Base-by-base conservation (phyloP, 306 rosid species). In the Ziziphus jujuba region DNA sequence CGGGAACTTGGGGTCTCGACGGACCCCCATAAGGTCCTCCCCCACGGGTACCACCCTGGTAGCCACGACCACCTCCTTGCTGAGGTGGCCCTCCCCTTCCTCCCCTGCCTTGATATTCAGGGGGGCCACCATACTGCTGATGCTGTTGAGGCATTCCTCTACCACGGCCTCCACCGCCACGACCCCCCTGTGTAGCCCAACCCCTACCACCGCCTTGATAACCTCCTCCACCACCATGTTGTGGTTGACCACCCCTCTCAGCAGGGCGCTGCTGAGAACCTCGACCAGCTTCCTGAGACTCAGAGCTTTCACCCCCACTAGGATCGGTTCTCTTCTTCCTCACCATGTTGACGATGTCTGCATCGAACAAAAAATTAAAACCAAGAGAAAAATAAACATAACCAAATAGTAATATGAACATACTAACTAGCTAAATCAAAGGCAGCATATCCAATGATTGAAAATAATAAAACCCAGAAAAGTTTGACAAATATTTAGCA, bases 81-180 rank as follows among this genome's bases (percentile, higher is more conserved):
- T 80, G 96, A 33, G 85, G 70, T 53, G 86, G 76, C 25, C 89
- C 95, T 48, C 96, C 97, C 73, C 99, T 83, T 10, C 97, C 98
- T 10, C 97, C 98, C 73, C 96, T 81, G 10, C 86, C 55, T 75
- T 88, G 97, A 76, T 84, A 87, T 0, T 85, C 97, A 7, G 84
- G 72, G 8, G 83, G 70, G 2, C 74, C 90, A 59, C 91, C 84
- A 64, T 87, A 79, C 21, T 68, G 72, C 66, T 88, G 97, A 63
- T 87, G 96, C 65, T 82, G 95, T 14, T 66, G 84, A 19, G 92
- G 82, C 47, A 16, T 36, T 17, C 90, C 92, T 2, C 84, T 85
- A 7, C 85, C 81, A 3, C 72, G 84, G 56, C 84, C 81, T 1
- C 89, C 91, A 20, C 73, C 77, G 17, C 81, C 79, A 0, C 88